Evolutionary conservation across 306 rosid species (phyloP).

Genomic region (Cucurbita moschata): DNA sequence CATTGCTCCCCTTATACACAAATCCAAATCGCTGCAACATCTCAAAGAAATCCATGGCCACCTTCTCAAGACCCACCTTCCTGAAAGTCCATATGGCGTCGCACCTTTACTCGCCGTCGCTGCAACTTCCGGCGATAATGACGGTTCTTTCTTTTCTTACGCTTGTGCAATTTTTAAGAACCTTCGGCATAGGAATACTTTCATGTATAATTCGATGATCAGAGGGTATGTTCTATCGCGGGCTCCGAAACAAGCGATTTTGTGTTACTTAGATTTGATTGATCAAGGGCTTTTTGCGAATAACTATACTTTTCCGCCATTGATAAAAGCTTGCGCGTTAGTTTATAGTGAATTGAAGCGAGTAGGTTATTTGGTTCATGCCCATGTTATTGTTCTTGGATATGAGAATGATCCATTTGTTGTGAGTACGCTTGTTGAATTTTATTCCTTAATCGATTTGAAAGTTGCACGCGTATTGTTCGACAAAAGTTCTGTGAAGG

Average conservation of each 20-base stretch:
- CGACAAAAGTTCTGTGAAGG: constrained; percentile 28
- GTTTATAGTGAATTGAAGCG: constrained; percentile 7
- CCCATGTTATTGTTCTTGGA: constrained; percentile 45
- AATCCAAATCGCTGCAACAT: constrained; percentile 42
- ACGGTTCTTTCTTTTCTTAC: constrained; percentile 27
- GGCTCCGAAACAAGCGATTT: constrained; percentile 25
- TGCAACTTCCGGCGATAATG: constrained; percentile 23
- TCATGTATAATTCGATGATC: constrained; percentile 67
- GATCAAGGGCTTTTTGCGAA: constrained; percentile 35
- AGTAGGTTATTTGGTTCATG: constrained; percentile 44
- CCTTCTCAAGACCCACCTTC: constrained; percentile 32
- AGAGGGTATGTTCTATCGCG: constrained; percentile 25
- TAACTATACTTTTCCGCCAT: constrained; percentile 62
- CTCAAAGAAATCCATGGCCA: constrained; percentile 67
- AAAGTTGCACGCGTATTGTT: constrained; percentile 33
- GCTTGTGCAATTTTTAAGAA: constrained; percentile 39
- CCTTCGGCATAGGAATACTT: constrained; percentile 38
- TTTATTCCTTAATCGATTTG: constrained; percentile 27
- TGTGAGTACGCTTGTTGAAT: constrained; percentile 34
- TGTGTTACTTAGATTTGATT: constrained; percentile 45
- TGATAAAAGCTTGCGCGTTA: constrained; percentile 49
- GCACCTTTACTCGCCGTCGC: constrained; percentile 47
- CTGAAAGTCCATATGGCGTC: constrained; percentile 27
- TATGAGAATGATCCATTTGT: constrained; percentile 40
- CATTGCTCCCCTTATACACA: not conserved